Base-by-base conservation (phyloP, 257 asterid genomes). In the Rauvolfia tetraphylla region DNA sequence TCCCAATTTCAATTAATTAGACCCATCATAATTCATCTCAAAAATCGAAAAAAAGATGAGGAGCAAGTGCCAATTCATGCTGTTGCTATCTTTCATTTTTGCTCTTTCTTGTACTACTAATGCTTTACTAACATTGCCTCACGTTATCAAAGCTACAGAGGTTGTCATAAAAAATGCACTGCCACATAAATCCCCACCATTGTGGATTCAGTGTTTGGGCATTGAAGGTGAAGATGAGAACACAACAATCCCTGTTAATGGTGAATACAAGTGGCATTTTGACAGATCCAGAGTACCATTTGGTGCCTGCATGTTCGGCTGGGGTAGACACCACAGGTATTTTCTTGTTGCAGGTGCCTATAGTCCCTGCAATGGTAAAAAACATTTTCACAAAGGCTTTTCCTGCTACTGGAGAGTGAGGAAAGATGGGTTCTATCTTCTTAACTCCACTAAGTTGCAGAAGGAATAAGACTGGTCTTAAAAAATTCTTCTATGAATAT, bases 151-250 rank as follows among this genome's bases (percentile, higher is more conserved):
- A 34, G 4, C 17, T 33, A 33, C 42, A 31, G 14, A 62, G 1
- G 68, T 62, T 15, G 7, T 18, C n/a, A 63, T 33, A 15, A 31
- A 33, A 31, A 33, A 63, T 8, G 44, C 31, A 63, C 44, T 63
- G 25, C 25, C 44, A 17, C 14, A 0, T 63, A 22, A 63, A 33
- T 63, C 69, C 33, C 44, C 44, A 34, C 14, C 44, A 5, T 15
- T 63, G n/a, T 33, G 69, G 69, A 33, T 63, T 63, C 44, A 63
- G 13, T 63, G 69, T 34, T 9, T 63, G 13, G 44, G 69, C 23
- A 63, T 33, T 63, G 25, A 63, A 63, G 69, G 69, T 36, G 69
- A 63, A 33, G 69, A 63, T 31, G 33, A 15, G 44, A 63, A 63
- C 27, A 33, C 25, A 33, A 63, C 69, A 17, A 8, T 63, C 6